Percentiles rank a stretch among this genome's conserved stretches.
Conservation (phyloP, 148 eudicot species). For the Arbutus unedo region DNA sequence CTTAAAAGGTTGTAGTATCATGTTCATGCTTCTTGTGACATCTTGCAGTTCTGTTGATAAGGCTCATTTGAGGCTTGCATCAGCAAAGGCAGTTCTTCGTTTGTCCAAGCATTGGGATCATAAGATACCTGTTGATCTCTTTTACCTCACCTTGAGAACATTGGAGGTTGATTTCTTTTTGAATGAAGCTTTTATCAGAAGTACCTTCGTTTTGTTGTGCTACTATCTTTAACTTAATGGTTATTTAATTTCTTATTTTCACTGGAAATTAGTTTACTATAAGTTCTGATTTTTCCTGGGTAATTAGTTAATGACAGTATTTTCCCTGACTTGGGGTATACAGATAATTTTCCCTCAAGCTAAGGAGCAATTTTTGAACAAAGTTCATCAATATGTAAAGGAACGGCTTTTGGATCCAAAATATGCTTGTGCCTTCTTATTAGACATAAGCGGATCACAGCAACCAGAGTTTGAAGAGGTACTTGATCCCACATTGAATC, state of each 20-base stretch:
- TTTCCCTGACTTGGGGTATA: constrained; percentile 12
- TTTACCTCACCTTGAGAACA: constrained; percentile 70
- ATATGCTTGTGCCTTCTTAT: constrained; percentile 87
- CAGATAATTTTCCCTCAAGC: constrained; percentile 80
- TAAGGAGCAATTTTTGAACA: constrained; percentile 65
- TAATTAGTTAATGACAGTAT: not conserved
- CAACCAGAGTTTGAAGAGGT: constrained; percentile 76
- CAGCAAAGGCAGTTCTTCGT: constrained; percentile 93
- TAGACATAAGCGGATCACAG: constrained; percentile 50
- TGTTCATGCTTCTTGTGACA: constrained; percentile 7
- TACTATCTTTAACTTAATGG: not conserved
- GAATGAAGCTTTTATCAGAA: not conserved
- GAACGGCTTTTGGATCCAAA: constrained; percentile 87
- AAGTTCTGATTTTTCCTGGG: not conserved
- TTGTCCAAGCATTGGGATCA: constrained; percentile 90
- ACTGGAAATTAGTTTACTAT: not conserved
- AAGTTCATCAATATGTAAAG: constrained; percentile 89
- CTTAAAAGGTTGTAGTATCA: not conserved
- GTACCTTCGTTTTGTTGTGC: not conserved
- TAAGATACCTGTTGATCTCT: constrained; percentile 74
- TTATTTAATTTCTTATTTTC: not conserved
- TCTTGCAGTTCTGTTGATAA: constrained; percentile 68
- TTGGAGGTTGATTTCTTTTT: constrained; percentile 57
- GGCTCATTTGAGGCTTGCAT: constrained; percentile 92
- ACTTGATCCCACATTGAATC: constrained; percentile 15